Evolutionary conservation across 192 early-diverging fungal genomes (phyloP).

Genomic region (Gonapodya sp.): DNA sequence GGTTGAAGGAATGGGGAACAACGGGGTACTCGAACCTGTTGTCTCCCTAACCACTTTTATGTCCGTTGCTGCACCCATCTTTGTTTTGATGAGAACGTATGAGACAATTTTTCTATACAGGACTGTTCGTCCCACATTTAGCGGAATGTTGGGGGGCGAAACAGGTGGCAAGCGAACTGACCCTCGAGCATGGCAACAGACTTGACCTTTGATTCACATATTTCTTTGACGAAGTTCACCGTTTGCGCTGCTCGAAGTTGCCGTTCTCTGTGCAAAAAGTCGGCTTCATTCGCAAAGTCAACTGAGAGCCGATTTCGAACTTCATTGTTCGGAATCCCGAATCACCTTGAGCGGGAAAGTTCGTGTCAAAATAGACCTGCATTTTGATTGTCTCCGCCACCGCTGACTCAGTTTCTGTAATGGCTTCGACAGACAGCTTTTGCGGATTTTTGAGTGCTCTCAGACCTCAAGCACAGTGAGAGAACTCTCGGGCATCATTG

Average conservation of each 20-base stretch:
- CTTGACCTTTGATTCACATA: constrained; percentile 36
- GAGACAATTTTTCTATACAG: constrained; percentile 49
- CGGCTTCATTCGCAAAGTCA: constrained; percentile 18
- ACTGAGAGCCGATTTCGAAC: background rate
- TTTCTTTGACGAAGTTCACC: constrained; percentile 32
- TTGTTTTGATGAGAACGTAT: constrained; percentile 38
- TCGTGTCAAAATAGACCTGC: constrained; percentile 57
- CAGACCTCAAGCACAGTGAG: background rate
- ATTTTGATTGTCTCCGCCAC: constrained; percentile 40
- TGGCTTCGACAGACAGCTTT: constrained; percentile 36
- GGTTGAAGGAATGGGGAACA: constrained; percentile 7
- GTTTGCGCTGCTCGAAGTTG: constrained; percentile 28
- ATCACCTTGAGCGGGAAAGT: constrained; percentile 46
- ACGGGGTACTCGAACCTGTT: constrained; percentile 27
- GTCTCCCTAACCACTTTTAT: constrained; percentile 48
- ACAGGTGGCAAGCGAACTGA: constrained; percentile 16
- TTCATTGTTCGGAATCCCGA: background rate
- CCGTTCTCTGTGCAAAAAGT: constrained; percentile 47
- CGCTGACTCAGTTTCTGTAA: constrained; percentile 27
- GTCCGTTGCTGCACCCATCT: constrained; percentile 44
- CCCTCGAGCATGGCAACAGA: constrained; percentile 38
- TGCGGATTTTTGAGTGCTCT: background rate
- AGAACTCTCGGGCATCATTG: background rate
- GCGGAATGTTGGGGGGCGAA: background rate
- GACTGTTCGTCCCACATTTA: too few relatives aligned